Conservation (phyloP, 2,329 filamentous ascomycete genomes). For the Teratosphaeria zuluensis region DNA sequence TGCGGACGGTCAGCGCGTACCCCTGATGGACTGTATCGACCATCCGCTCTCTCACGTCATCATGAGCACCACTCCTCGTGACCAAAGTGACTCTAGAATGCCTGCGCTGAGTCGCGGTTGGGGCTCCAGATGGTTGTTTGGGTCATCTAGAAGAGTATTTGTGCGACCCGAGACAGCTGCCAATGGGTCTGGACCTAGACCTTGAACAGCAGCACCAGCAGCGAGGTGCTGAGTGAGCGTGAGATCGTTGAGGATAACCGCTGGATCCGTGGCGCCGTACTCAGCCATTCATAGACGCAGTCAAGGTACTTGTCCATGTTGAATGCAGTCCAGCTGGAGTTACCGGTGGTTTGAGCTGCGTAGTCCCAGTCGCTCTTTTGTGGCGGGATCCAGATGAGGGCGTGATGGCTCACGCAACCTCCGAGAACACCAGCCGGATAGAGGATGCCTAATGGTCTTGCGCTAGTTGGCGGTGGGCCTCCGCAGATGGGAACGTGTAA, state of each 20-base stretch:
- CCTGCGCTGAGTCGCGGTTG: conserved; percentile 38
- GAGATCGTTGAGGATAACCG: conserved; percentile 12
- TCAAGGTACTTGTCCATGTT: conserved; percentile 50
- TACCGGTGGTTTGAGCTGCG: conserved; percentile 49
- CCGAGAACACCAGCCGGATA: conserved; percentile 50
- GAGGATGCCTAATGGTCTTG: conserved; percentile 39
- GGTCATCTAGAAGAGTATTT: conserved; percentile 40
- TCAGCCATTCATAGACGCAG: conserved; percentile 20
- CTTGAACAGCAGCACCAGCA: conserved; percentile 11
- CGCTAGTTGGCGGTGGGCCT: conserved; percentile 37
- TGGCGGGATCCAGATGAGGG: conserved; percentile 49
- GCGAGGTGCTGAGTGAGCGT: conserved; percentile 12
- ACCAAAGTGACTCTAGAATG: conserved; percentile 50
- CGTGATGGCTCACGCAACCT: conserved; percentile 51
- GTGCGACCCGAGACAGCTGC: conserved; percentile 36
- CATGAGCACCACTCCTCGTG: conserved; percentile 38
- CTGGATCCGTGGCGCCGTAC: conserved; percentile 13
- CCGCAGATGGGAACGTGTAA: conserved; percentile 37
- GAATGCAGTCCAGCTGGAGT: conserved; percentile 45
- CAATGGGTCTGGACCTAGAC: conserved; percentile 26
- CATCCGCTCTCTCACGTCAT: conserved; percentile 50
- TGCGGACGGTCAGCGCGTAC: conserved; percentile 45
- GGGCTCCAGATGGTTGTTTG: conserved; percentile 22
- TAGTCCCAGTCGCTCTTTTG: conserved; percentile 49
- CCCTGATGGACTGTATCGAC: conserved; percentile 41